Base-by-base conservation (phyloP, 345 rosid genomes). In the Syzygium jambos region DNA sequence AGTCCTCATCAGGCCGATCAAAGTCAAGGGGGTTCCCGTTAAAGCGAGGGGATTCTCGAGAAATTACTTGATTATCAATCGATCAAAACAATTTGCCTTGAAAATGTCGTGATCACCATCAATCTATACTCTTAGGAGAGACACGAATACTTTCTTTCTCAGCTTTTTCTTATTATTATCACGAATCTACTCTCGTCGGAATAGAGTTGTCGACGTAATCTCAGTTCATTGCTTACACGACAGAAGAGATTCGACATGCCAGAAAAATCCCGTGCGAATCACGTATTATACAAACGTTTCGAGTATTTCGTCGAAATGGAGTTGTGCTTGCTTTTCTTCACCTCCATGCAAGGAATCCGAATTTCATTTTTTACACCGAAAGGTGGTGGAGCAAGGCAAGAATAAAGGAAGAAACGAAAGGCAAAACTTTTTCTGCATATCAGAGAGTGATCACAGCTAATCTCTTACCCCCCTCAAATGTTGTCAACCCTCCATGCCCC, bases 271-370 rank as follows among this genome's bases (percentile, higher is more conserved):
- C 21, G 5, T 29, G 16, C 1, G 0, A 29, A 63, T 63, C 2
- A 15, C 14, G 34, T 1, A 27, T 61, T n/a, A 13, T 15, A 27
- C 19, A 4, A 29, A 63, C 9, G 17, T 29, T 29, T n/a, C 21
- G 19, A 21, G 0, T 63, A 6, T 63, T 8, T 63, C 11, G 43
- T 55, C 25, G 2, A 9, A 1, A 10, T 34, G 78, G 41, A 34
- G 78, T 52, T 52, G 87, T 87, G 88, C 92, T 88, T 88, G 85
- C 84, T 93, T 90, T 87, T 83, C 95, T 95, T 93, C 89, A 23
- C 54, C 43, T 41, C 90, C 86, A 91, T 92, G 94, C 85, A 91
- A 93, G 85, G 96, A 92, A 95, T 93, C 93, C 73, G 93, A 90
- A 86, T 88, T 88, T 15, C 21, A 85, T 49, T 73, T 4, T 9